Evolutionary conservation across 163 green algal genomes (phyloP).

Genomic region (Trebouxiophyceae sp.): DNA sequence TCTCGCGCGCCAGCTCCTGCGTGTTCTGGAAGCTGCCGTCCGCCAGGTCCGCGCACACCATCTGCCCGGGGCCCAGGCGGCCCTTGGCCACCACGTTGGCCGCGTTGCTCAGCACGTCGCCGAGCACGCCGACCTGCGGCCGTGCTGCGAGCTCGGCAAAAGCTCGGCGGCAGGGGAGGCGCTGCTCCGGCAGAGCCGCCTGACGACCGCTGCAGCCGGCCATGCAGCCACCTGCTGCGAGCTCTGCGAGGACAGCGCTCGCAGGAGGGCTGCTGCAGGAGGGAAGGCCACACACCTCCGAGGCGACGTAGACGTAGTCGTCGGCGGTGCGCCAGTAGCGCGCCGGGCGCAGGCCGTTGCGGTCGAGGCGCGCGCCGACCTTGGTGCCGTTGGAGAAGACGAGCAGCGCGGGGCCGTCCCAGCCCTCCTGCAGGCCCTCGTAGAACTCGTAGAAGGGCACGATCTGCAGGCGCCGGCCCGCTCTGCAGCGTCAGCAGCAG

Average conservation of each 20-base stretch:
- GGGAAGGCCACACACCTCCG: constrained; percentile 72
- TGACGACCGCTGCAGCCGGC: too few relatives aligned
- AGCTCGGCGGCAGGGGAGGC: too few relatives aligned
- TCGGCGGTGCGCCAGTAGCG: constrained; percentile 94
- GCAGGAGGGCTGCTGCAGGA: too few relatives aligned
- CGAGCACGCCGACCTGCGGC: constrained; percentile 48
- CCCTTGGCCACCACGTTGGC: constrained; percentile 85
- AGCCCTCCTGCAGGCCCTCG: constrained; percentile 97
- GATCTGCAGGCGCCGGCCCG: constrained; percentile 37
- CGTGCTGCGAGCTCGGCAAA: too few relatives aligned
- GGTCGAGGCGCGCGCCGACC: constrained; percentile 85
- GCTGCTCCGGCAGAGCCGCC: too few relatives aligned
- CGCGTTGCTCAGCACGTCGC: constrained; percentile 77
- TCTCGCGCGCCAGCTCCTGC: constrained; percentile 64
- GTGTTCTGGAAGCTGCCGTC: constrained; percentile 77
- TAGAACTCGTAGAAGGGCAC: constrained; percentile 98
- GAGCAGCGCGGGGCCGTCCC: constrained; percentile 96
- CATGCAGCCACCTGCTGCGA: too few relatives aligned
- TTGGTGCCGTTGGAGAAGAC: constrained; percentile 91
- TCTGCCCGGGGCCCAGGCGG: constrained; percentile 90
- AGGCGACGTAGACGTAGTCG: constrained; percentile 95
- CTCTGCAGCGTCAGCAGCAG: not conserved
- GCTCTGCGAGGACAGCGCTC: too few relatives aligned
- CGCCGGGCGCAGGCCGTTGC: constrained; percentile 95
- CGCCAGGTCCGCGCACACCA: constrained; percentile 87